These are phyloP conservation scores for Cercospora brassicicola DNA, from an alignment of 2,329 filamentous ascomycete species.

Conservation along the genomic window DNA sequence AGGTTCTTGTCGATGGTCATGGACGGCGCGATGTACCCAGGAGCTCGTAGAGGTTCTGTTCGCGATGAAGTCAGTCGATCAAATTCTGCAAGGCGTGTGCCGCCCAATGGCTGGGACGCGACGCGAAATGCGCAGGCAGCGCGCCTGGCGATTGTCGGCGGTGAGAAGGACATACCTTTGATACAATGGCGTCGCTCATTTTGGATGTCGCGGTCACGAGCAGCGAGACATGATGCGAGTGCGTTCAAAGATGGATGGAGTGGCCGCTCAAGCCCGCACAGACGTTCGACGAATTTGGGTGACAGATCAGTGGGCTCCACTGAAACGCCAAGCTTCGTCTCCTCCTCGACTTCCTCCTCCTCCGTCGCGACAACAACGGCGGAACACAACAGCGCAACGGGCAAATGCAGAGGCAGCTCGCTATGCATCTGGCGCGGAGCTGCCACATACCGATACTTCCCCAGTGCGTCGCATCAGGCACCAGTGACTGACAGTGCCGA, in stretches of 20 bases:
- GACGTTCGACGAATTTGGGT: neutral
- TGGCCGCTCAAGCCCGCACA: neutral
- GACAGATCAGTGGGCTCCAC: slow-evolving; percentile 7
- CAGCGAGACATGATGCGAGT: slow-evolving; percentile 13
- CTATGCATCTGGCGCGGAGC: neutral
- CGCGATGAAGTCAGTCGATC: slow-evolving; percentile 25
- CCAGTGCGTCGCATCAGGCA: neutral
- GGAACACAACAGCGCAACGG: neutral
- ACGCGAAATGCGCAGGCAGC: neutral
- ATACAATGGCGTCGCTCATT: slow-evolving; percentile 17
- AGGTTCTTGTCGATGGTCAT: slow-evolving; percentile 12
- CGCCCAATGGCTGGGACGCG: slow-evolving; percentile 4
- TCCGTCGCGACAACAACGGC: neutral
- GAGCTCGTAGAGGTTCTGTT: slow-evolving; percentile 94
- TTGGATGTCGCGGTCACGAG: slow-evolving; percentile 17
- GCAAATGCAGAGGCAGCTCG: neutral
- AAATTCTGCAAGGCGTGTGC: slow-evolving; percentile 19
- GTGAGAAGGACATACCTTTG: slow-evolving; percentile 7
- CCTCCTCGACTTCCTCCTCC: neutral
- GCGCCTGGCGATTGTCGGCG: neutral
- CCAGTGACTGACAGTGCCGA: neutral
- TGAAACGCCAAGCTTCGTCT: neutral
- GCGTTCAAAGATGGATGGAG: neutral
- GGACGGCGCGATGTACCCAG: slow-evolving; percentile 67
- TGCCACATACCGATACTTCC: neutral